phyloP scores from a whole-genome alignment of 352 stramenopile species.

The Globisporangium yorkense region DNA sequence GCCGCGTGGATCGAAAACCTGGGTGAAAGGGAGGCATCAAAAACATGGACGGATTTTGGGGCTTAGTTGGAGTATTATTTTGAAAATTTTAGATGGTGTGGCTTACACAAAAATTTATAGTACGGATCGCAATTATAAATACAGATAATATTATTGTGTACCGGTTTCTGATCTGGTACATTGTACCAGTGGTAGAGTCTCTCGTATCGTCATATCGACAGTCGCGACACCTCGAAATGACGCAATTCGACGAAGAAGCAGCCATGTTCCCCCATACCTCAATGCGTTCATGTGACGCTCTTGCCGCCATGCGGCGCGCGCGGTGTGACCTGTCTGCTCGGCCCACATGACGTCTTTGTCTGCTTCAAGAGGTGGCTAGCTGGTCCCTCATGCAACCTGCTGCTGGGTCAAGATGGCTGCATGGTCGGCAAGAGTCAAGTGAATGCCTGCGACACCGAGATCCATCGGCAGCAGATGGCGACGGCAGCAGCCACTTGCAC shows the following conservation, averaged over 20 bases:
- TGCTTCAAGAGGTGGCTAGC: background rate
- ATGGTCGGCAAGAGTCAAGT: background rate
- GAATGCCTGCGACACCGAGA: background rate
- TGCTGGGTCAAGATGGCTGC: background rate
- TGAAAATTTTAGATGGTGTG: background rate
- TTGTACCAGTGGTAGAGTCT: no score
- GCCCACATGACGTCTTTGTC: background rate
- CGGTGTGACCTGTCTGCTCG: background rate
- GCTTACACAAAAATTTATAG: background rate
- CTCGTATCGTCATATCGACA: no score
- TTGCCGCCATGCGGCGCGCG: no score
- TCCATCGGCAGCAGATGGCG: background rate
- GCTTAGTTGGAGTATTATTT: background rate
- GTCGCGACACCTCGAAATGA: no score
- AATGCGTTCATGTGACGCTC: no score
- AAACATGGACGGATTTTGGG: background rate
- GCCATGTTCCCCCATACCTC: background rate
- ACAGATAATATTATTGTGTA: no score
- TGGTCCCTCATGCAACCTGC: background rate
- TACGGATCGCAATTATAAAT: background rate
- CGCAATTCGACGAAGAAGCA: background rate
- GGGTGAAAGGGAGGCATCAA: background rate
- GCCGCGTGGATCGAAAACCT: background rate
- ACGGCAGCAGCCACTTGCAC: background rate
- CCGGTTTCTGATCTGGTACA: no score